Conservation (phyloP, 148 eudicot genomes). For the Amaranthus cruentus region DNA sequence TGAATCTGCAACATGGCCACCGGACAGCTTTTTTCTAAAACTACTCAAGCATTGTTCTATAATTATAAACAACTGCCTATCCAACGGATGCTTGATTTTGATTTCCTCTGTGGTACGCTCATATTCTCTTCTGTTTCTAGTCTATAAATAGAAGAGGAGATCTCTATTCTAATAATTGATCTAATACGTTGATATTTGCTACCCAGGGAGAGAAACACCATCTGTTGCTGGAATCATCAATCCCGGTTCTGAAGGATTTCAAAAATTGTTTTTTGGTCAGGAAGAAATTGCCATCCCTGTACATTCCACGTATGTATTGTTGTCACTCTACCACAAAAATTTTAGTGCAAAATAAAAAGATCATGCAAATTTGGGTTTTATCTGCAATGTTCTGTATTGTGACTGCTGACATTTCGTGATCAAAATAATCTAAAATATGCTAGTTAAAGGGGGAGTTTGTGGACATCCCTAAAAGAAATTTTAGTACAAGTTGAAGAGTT, state of each 20-base stretch:
- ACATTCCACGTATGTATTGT: constrained; percentile 66
- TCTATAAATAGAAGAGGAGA: not conserved
- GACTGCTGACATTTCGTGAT: not conserved
- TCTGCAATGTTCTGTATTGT: not conserved
- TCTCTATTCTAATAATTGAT: not conserved
- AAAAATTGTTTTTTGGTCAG: constrained; percentile 95
- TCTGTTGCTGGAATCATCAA: constrained; percentile 97
- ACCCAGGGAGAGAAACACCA: constrained; percentile 93
- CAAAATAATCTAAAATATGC: not conserved
- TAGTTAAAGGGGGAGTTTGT: not conserved
- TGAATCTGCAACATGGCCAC: constrained; percentile 63
- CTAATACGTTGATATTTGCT: constrained; percentile 12
- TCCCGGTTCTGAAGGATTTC: constrained; percentile 97
- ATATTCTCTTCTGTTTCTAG: not conserved
- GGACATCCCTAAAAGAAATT: constrained; percentile 4
- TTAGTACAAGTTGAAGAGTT: not conserved
- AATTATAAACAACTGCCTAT: constrained; percentile 92
- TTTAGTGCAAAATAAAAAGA: not conserved
- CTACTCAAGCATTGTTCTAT: constrained; percentile 94
- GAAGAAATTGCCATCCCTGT: constrained; percentile 99
- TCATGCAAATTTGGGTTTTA: not conserved
- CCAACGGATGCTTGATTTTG: constrained; percentile 99
- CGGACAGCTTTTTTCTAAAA: constrained; percentile 88
- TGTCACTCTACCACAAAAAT: not conserved
- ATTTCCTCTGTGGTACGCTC: constrained; percentile 87